Conservation (phyloP, 169 alveolate species). For the Ophryocystis elektroscirrha region DNA sequence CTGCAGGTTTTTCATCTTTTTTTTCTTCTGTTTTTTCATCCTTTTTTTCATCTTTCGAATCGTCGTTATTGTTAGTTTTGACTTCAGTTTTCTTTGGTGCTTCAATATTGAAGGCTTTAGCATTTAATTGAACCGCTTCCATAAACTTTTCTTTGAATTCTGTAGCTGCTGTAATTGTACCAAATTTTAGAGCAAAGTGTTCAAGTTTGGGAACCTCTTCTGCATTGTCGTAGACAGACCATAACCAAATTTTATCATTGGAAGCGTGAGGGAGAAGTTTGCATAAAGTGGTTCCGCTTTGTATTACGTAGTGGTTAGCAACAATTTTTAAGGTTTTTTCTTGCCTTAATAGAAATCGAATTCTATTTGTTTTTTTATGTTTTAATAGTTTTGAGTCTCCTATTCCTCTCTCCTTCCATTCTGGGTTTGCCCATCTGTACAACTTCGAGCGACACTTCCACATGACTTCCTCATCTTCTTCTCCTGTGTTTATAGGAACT, state of each 20-base stretch:
- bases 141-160: conserved; percentile 56
- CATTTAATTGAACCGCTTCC: conserved; percentile 56
- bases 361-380: conserved; percentile 63
- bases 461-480: conserved; percentile 75
- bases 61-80: conserved; percentile 13
- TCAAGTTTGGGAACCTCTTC: conserved; percentile 68
- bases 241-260: conserved; percentile 81
- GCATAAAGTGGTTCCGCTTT: conserved; percentile 39
- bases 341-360: conserved; percentile 74
- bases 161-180: conserved; percentile 39
- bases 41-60: conserved; percentile 15
- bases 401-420: conserved; percentile 90
- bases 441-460: conserved; percentile 73
- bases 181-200: conserved; percentile 73
- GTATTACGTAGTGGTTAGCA: conserved; percentile 67
- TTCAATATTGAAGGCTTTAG: conserved; percentile 34
- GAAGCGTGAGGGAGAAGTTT: conserved; percentile 76
- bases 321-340: conserved; percentile 80
- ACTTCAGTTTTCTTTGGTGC: conserved; percentile 7
- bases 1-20: conserved; percentile 24
- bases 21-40: conserved; percentile 18
- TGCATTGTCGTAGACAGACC: conserved; percentile 79
- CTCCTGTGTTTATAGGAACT: conserved; percentile 74
- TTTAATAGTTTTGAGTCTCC: conserved; percentile 78
- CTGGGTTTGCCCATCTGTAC: conserved; percentile 63